Conservation (phyloP, 306 rosid genomes). For the Prunus armeniaca region DNA sequence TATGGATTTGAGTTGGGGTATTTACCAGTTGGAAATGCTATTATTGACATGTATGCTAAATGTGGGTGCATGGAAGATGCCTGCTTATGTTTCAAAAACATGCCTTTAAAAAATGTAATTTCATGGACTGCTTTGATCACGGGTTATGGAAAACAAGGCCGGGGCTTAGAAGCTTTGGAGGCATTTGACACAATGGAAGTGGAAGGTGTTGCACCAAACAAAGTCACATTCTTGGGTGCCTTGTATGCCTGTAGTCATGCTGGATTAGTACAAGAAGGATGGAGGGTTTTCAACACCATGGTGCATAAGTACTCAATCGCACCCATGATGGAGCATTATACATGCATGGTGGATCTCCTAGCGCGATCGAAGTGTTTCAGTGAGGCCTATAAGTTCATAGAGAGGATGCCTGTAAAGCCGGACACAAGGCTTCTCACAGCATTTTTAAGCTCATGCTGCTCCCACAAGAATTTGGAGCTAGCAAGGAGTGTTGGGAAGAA, state of each 20-base stretch:
- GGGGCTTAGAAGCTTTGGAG: constrained; percentile 25
- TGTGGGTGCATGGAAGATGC: constrained; percentile 30
- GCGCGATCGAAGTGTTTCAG: constrained; percentile 18
- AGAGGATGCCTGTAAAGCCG: constrained; percentile 27
- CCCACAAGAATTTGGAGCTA: constrained; percentile 21
- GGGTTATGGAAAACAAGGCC: constrained; percentile 27
- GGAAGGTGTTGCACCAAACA: constrained; percentile 29
- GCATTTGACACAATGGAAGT: constrained; percentile 29
- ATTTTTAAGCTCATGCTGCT: constrained; percentile 26
- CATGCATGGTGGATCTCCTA: constrained; percentile 38
- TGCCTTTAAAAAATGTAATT: constrained; percentile 24
- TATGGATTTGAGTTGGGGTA: constrained; percentile 18
- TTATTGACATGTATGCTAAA: constrained; percentile 35
- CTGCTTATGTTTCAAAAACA: constrained; percentile 18
- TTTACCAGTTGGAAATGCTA: constrained; percentile 27
- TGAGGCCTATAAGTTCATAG: constrained; percentile 26
- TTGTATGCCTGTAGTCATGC: constrained; percentile 39
- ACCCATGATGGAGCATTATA: constrained; percentile 37
- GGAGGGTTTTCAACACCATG: constrained; percentile 28
- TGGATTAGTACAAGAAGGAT: constrained; percentile 32
- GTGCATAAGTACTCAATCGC: constrained; percentile 15
- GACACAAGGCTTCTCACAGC: constrained; percentile 28
- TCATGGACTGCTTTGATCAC: constrained; percentile 36
- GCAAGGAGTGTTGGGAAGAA: constrained; percentile 20
- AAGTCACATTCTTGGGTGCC: constrained; percentile 26